These are phyloP conservation scores for Cryptococcus sp. DNA, from an alignment of 1,284 basidiomycete genomes.

Conservation along the genomic window DNA sequence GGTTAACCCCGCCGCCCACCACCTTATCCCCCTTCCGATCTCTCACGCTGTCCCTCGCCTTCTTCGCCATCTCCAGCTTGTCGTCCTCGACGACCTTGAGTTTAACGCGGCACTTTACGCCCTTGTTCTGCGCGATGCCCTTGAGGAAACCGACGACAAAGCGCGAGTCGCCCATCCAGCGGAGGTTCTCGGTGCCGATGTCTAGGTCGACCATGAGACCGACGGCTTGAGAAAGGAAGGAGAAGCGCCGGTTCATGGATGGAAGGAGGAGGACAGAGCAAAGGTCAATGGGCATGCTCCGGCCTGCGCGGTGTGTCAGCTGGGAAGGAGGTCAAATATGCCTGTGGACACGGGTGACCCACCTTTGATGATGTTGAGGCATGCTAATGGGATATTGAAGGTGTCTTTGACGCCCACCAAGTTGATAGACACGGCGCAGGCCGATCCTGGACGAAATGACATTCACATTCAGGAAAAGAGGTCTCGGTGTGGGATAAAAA, in stretches of 20 bases:
- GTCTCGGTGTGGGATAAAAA: background rate
- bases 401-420: slow-evolving; percentile 58
- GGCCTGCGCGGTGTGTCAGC: slow-evolving; percentile 52
- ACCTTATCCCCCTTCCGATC: slow-evolving; percentile 8
- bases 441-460: slow-evolving; percentile 39
- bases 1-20: slow-evolving; percentile 19
- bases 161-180: slow-evolving; percentile 90
- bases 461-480: background rate
- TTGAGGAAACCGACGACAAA: slow-evolving; percentile 80
- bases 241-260: slow-evolving; percentile 55
- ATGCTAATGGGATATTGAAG: slow-evolving; percentile 67
- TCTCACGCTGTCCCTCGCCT: slow-evolving; percentile 30
- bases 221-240: slow-evolving; percentile 82
- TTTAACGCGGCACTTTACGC: slow-evolving; percentile 66
- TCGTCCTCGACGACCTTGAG: slow-evolving; percentile 69
- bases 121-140: slow-evolving; percentile 65
- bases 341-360: background rate
- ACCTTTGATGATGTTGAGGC: slow-evolving; percentile 87
- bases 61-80: slow-evolving; percentile 63
- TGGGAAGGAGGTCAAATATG: background rate
- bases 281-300: slow-evolving; percentile 71
- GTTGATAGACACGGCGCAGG: slow-evolving; percentile 49
- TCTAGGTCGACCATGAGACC: slow-evolving; percentile 92
- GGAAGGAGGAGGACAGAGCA: slow-evolving; percentile 61
- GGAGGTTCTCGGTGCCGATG: slow-evolving; percentile 73